phyloP scores from a whole-genome alignment of 805 yeast genomes.

The Komagataella mondaviorum region DNA sequence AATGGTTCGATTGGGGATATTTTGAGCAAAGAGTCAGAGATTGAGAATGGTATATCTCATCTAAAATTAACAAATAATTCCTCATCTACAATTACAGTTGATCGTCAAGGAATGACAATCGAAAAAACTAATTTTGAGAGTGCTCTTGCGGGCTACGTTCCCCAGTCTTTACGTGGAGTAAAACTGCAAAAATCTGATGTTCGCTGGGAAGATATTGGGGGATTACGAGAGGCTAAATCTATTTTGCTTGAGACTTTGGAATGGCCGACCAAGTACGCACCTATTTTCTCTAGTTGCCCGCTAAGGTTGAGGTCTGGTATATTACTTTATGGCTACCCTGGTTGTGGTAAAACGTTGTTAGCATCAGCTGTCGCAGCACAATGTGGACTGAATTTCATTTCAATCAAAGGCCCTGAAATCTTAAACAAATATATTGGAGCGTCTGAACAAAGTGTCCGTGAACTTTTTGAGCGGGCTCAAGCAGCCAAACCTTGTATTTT shows the following conservation, averaged over 20 bases:
- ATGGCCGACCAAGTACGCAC: conserved; percentile 96
- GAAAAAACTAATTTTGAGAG: conserved; percentile 27
- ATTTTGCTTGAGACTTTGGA: conserved; percentile 78
- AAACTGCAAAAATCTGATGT: conserved; percentile 67
- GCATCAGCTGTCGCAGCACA: conserved; percentile 92
- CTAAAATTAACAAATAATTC: not conserved
- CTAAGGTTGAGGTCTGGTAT: conserved; percentile 82
- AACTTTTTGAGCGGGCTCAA: conserved; percentile 85
- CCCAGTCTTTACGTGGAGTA: conserved; percentile 77
- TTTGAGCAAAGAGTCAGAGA: not conserved
- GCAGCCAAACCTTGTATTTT: conserved; percentile 89
- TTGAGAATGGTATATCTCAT: not conserved
- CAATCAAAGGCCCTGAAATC: conserved; percentile 92
- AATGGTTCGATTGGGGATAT: not conserved
- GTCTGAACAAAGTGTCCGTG: conserved; percentile 88
- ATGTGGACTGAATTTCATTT: conserved; percentile 86
- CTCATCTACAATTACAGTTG: not conserved
- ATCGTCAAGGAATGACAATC: not conserved
- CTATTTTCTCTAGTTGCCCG: conserved; percentile 85
- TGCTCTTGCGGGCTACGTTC: conserved; percentile 59
- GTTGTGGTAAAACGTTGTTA: conserved; percentile 89
- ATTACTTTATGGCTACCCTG: conserved; percentile 88
- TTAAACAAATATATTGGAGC: conserved; percentile 95
- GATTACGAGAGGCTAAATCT: conserved; percentile 62
- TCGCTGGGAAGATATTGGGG: conserved; percentile 86